Evolutionary conservation across 768 basidiomycete species (phyloP).

Genomic region (Clavulina sp.): DNA sequence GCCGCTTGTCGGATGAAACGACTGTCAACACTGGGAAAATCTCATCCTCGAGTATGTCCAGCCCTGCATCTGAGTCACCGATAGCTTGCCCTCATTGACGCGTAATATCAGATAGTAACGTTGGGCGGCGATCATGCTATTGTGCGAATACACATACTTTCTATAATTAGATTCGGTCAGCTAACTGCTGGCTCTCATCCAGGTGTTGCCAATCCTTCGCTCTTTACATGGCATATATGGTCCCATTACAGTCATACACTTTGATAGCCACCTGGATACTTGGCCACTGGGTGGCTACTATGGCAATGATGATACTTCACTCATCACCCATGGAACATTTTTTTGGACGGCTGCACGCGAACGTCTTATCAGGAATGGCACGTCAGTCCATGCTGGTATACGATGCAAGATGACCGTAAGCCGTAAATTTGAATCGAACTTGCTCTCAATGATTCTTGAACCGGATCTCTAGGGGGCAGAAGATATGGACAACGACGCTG

Average conservation of each 20-base stretch:
- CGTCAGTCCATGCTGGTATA: conserved; percentile 72
- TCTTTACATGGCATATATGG: conserved; percentile 66
- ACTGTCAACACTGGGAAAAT: conserved; percentile 37
- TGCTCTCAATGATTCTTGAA: neutral
- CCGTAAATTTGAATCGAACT: neutral
- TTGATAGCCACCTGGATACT: conserved; percentile 73
- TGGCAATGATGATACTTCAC: conserved; percentile 30
- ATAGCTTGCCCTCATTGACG: neutral
- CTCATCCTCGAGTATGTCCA: conserved; percentile 36
- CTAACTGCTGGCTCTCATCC: conserved; percentile 1
- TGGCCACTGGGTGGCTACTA: conserved; percentile 27
- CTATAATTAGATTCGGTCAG: neutral
- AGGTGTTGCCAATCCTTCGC: conserved; percentile 69
- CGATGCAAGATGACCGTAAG: conserved; percentile 50
- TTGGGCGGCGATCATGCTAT: conserved; percentile 85
- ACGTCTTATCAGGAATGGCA: conserved; percentile 47
- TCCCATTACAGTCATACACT: conserved; percentile 67
- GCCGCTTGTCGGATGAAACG: conserved; percentile 14
- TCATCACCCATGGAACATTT: conserved; percentile 71
- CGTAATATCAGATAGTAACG: conserved; percentile 34
- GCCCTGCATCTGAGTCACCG: too few relatives aligned
- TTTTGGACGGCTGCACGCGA: conserved; percentile 67
- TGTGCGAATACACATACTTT: conserved; percentile 20
- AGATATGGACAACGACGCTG: conserved; percentile 51
- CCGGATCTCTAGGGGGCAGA: conserved; percentile 30